phyloP scores from a whole-genome alignment of 768 basidiomycete species.

The Rhodotorula toruloides region DNA sequence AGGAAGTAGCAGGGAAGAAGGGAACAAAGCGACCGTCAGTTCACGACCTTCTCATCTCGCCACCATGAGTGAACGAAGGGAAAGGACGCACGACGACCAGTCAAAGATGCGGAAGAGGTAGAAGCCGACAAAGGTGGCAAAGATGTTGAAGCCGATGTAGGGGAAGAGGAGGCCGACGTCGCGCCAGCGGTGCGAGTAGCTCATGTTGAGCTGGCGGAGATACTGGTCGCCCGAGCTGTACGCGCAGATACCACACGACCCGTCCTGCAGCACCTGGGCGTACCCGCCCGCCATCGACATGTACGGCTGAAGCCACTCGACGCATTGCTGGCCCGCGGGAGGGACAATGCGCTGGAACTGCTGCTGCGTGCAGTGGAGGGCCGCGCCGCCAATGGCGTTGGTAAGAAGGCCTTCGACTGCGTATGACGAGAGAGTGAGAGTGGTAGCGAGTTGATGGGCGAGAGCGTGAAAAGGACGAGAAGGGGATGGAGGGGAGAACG shows the following conservation, averaged over 20 bases:
- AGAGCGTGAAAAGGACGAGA: too few species aligned
- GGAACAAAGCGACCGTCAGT: too few species aligned
- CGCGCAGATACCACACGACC: conserved; percentile 28
- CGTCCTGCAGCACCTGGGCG: conserved; percentile 30
- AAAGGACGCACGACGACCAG: conserved; percentile 11
- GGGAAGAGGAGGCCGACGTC: conserved; percentile 29
- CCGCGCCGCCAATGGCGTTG: conserved; percentile 31
- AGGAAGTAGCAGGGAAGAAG: too few species aligned
- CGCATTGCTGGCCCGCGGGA: conserved; percentile 36
- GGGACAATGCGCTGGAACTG: conserved; percentile 37
- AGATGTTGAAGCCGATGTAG: conserved; percentile 36
- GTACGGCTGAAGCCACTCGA: conserved; percentile 32
- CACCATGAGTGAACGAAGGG: too few species aligned
- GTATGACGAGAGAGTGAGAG: too few species aligned
- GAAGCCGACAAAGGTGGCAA: conserved; percentile 8
- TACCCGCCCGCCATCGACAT: conserved; percentile 28
- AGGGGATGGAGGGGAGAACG: conserved; percentile 46
- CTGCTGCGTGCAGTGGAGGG: conserved; percentile 21
- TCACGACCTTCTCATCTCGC: too few species aligned
- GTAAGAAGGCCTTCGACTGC: conserved; percentile 54
- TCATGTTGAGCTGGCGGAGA: conserved; percentile 33
- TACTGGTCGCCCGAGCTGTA: conserved; percentile 37
- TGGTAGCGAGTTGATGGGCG: too few species aligned
- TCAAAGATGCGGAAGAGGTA: conserved; percentile 27
- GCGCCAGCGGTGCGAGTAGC: conserved; percentile 29